Percentiles rank a stretch among this genome's conserved stretches.
Evolutionary conservation across 495 filamentous ascomycete genomes (phyloP).

Genomic region (Tricharina praecox): DNA sequence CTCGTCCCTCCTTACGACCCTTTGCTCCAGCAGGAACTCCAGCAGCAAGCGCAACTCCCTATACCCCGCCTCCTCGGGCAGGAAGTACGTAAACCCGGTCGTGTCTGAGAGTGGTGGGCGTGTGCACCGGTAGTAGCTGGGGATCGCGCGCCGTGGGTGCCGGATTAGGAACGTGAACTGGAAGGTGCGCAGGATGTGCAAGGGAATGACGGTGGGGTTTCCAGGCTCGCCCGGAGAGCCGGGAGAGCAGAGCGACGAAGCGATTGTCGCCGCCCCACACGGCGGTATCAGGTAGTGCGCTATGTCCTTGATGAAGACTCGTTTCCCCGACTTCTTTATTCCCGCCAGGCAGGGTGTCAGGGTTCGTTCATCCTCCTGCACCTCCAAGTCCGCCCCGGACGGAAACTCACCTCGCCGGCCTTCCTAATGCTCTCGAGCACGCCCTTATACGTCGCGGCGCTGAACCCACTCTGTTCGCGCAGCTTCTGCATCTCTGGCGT

Average conservation of each 20-base stretch:
- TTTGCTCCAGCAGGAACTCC: slow-evolving; percentile 51
- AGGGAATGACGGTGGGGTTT: slow-evolving; percentile 76
- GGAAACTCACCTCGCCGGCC: slow-evolving; percentile 48
- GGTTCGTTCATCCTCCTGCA: too few relatives aligned
- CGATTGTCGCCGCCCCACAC: slow-evolving; percentile 43
- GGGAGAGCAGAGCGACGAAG: slow-evolving; percentile 45
- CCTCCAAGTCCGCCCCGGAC: too few relatives aligned
- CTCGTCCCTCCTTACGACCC: slow-evolving; percentile 40
- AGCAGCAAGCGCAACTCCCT: slow-evolving; percentile 68
- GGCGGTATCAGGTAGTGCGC: slow-evolving; percentile 74
- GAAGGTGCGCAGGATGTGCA: slow-evolving; percentile 49
- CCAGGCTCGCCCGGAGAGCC: slow-evolving; percentile 10
- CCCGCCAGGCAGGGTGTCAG: too few relatives aligned
- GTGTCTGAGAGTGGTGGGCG: slow-evolving; percentile 62
- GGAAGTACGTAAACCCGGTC: slow-evolving; percentile 76
- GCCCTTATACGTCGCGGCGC: slow-evolving; percentile 53
- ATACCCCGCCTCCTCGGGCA: slow-evolving; percentile 77
- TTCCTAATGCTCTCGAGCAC: slow-evolving; percentile 54
- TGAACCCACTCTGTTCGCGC: slow-evolving; percentile 57
- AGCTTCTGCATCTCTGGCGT: slow-evolving; percentile 31
- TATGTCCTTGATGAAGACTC: slow-evolving; percentile 96
- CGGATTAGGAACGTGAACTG: slow-evolving; percentile 97
- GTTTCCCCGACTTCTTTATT: slow-evolving; percentile 35
- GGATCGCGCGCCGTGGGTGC: slow-evolving; percentile 71
- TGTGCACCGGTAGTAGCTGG: slow-evolving; percentile 90